Base-by-base conservation (phyloP, 768 basidiomycete species). In the Termitomyces sp. region DNA sequence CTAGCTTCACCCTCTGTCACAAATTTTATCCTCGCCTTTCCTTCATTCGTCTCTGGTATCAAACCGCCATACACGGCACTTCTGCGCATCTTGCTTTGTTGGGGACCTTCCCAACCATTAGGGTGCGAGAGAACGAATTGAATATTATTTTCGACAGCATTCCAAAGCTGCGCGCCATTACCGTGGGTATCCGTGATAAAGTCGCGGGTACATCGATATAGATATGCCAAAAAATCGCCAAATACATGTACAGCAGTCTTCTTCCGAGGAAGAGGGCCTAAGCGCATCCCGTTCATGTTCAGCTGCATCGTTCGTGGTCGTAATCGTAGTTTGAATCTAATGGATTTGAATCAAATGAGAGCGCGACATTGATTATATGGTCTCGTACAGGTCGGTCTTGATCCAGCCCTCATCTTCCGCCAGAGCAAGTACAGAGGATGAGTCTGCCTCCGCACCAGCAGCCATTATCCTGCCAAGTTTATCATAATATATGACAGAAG, bases 1-100 rank as follows among this genome's bases (percentile, higher is more conserved):
- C 88, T 90, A 0, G 88, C 88, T 70, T 91, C 88, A 51, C 88
- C 88, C 66, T 90, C 88, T 3, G 88, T 91, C 51, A 91, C 88
- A 59, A 91, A 90, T 37, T 86, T 74, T 61, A 91, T 88, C 54
- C 85, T 74, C 1, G 87, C 80, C 58, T 82, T 82, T 2, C 87
- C 88, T 54, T 81, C 83, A 60, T 85, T 84, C 1, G 84, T 86
- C 66, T 89, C 85, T 1, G 88, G 82, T 17, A 91, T 84, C 38
- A 91, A 66, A n/a, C 79, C 80, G 3, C 85, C 88, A 59, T 83
- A 78, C 9, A 87, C 78, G 1, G 88, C 88, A 0, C 83, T 84
- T 55, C 85, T 76, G 55, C 88, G 79, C 85, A 91, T 88, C 68
- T 82, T 85, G 30, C 85, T 82, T 66, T 87, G 84, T 62, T 90